Conservation (phyloP, 768 basidiomycete species). For the Lactarius hatsudake region DNA sequence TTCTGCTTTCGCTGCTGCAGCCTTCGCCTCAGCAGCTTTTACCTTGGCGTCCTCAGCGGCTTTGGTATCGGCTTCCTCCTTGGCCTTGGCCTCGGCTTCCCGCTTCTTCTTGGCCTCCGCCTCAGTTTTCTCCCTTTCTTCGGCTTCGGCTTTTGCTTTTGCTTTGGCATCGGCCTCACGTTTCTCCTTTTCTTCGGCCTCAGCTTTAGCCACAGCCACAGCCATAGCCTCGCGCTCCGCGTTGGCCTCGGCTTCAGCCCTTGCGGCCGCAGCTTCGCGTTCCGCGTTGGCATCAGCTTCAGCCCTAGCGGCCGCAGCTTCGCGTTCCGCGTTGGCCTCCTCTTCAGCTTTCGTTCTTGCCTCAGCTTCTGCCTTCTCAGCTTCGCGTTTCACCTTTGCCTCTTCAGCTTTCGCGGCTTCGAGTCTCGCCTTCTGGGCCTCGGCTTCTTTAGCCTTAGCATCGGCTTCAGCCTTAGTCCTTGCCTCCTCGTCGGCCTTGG, state of each 20-base stretch:
- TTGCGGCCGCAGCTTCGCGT: neutral
- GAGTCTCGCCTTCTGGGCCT: neutral
- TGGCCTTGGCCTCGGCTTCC: neutral
- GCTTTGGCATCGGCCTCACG: neutral
- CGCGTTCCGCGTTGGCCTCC: neutral
- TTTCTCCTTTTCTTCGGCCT: neutral
- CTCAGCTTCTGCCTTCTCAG: neutral
- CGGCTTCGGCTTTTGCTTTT: neutral
- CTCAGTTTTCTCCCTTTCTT: neutral
- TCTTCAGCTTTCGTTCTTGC: neutral
- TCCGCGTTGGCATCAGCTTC: neutral
- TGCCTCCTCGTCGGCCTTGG: too few species aligned
- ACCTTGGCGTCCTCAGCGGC: neutral
- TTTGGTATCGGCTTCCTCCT: neutral
- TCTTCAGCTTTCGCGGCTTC: slow-evolving; percentile 1
- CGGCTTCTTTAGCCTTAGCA: neutral
- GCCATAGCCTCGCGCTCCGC: too few species aligned
- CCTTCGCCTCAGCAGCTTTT: neutral
- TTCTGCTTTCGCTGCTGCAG: neutral
- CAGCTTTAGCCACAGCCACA: too few species aligned
- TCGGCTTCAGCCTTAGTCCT: neutral
- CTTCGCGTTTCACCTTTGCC: neutral
- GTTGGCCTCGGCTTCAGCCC: too few species aligned
- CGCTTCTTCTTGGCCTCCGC: neutral
- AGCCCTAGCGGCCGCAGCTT: too few species aligned